Base-by-base conservation (phyloP, 352 stramenopile genomes). In the Pilasporangium apinafurcum region DNA sequence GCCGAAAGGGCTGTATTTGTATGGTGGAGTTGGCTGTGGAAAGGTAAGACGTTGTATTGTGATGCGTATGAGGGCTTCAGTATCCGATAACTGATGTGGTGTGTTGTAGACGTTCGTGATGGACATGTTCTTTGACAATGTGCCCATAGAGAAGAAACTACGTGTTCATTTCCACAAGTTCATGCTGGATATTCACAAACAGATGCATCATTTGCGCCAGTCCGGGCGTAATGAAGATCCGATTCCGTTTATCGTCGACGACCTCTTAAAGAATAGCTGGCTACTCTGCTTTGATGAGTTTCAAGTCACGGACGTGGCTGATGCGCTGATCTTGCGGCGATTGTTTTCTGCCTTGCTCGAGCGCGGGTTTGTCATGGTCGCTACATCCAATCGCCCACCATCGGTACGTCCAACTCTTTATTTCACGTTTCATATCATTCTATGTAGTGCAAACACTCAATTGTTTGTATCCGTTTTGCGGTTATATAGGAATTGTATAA, bases 251-350 rank as follows among this genome's bases (percentile, higher is more conserved):
- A 82, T 98, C 39, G 80, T 86, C 8, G 53, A 84, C 38, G 74
- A 97, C 41, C 48, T 98, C 7, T 62, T 96, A 24, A 24, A 68
- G 31, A 77, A 90, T 48, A 84, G 83, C 22, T 95, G 86, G 52
- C 53, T 99, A 24, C 65, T 99, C 5, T 98, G 93, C 72, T 97
- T 99, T 57, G 96, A 99, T 63, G 96, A 99, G 75, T 98, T 99
- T 49, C 95, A 98, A 70, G 88, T 97, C 26, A 98, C 91, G 4
- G 96, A 99, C 62, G 88, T 99, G 36, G 95, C 91, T 0, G 95
- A 99, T 67, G 96, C 96, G 30, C 59, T 98, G 30, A 98, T 99
- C 41, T 59, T 99, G 30, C 68, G 71, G 4, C 78, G 92, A 34
- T 63, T 99, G 5, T 98, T 99, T 60, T 81, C 73, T 9, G 75